Percentiles rank a stretch among this genome's conserved stretches.
phyloP scores from a whole-genome alignment of 2,329 filamentous ascomycete species.

The Herpotrichia juniperi region DNA sequence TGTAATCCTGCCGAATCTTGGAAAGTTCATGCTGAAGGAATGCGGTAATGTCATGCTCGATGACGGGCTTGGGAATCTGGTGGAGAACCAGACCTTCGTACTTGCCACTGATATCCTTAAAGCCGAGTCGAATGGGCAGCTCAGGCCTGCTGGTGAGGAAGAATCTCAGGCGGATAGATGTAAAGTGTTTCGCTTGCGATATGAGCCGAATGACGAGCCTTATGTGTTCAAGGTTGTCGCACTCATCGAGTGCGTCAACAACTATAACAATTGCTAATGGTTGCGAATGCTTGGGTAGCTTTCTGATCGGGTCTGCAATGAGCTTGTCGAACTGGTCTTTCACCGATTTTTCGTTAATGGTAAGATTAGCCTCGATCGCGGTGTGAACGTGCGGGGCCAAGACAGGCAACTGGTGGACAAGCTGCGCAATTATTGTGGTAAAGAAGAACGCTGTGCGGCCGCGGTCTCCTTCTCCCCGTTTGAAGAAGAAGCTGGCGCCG shows the following conservation, averaged over 20 bases:
- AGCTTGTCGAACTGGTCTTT: slow-evolving; percentile 9
- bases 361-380: not conserved
- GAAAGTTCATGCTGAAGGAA: slow-evolving; percentile 13
- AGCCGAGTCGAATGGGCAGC: slow-evolving; percentile 18
- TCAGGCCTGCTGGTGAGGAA: slow-evolving; percentile 26
- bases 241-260: slow-evolving; percentile 35
- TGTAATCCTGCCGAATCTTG: slow-evolving; percentile 1
- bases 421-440: slow-evolving; percentile 7
- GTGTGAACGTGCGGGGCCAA: not conserved
- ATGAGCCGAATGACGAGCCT: slow-evolving; percentile 7
- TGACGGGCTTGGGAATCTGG: slow-evolving; percentile 11
- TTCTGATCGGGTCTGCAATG: not conserved
- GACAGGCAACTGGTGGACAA: not conserved
- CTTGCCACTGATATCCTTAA: slow-evolving; percentile 18
- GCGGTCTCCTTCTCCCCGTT: slow-evolving; percentile 8
- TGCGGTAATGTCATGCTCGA: slow-evolving; percentile 20
- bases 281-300: not conserved
- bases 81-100: too few relatives aligned
- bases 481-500: slow-evolving; percentile 22
- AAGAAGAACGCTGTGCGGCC: slow-evolving; percentile 1
- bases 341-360: not conserved
- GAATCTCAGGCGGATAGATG: slow-evolving; percentile 13
- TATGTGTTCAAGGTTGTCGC: slow-evolving; percentile 16
- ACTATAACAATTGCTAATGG: not conserved
- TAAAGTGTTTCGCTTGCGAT: too few relatives aligned